Base-by-base conservation (phyloP, 768 basidiomycete genomes). In the Kwoniella shandongensis region DNA sequence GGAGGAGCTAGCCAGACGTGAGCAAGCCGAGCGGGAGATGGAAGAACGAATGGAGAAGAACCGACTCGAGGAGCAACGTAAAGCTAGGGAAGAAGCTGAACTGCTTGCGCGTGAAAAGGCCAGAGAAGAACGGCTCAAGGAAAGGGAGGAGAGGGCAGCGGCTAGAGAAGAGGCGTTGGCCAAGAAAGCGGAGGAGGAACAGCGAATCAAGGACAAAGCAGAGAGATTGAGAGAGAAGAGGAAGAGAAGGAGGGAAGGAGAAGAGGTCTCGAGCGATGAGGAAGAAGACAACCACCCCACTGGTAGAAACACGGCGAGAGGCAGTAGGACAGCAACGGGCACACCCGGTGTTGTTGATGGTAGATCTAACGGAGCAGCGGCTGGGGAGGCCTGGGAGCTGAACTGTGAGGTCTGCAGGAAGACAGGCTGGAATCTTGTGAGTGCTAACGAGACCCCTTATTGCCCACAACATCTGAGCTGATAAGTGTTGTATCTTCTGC, bases 391-490 rank as follows among this genome's bases (percentile, higher is more conserved):
- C 55, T 93, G 91, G 91, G 85, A 89, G 54, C 78, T 96, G 22
- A 86, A 89, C 68, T 96, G 91, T 70, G 91, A 94, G 71, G 81
- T 94, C 35, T 96, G 91, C 73, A 81, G 81, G 51, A 82, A 82
- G 59, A 80, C 79, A 23, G 89, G 89, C 8, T 76, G 84, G 54
- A 92, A 92, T 66, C 73, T 86, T 64, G 91, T 90, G 62, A 59
- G 84, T 79, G 20, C 18, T 29, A 22, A 18, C n/a, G 1, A 41
- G 40, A 29, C 6, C 17, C 18, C 38, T 18, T 26, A 18, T 36
- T 20, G 2, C 52, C 40, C 18, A 52, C 27, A 30, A 20, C 57
- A 65, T 39, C 38, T 66, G 45, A 39, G 44, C 61, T 63, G 50
- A 39, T 32, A 8, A 23, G n/a, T 35, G 3, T 20, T 52, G 42